Percentiles rank a stretch among this genome's conserved stretches.
phyloP scores from a whole-genome alignment of 1,284 basidiomycete genomes.

The Cryptococcus maquisensis region DNA sequence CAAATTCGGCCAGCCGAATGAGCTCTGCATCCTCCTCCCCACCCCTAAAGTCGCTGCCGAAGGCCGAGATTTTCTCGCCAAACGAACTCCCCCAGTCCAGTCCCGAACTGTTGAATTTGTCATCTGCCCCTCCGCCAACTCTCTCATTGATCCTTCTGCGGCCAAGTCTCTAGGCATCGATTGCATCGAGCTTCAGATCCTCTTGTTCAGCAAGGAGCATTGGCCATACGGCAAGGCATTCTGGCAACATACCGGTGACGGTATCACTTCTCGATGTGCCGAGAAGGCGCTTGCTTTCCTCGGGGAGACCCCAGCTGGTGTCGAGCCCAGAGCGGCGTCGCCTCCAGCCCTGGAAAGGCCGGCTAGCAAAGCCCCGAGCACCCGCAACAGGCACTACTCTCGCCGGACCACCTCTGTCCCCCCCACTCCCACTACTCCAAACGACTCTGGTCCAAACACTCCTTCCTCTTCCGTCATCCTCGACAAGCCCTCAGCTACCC shows the following conservation, averaged over 20 bases:
- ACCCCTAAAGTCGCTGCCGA: slow-evolving; percentile 66
- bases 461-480: slow-evolving; percentile 8
- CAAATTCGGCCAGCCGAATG: slow-evolving; percentile 67
- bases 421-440: slow-evolving; percentile 8
- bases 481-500: slow-evolving; percentile 13
- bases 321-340: slow-evolving; percentile 6
- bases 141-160: slow-evolving; percentile 27
- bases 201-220: slow-evolving; percentile 66
- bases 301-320: slow-evolving; percentile 41
- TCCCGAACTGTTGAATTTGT: slow-evolving; percentile 70
- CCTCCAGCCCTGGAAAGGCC: slow-evolving; percentile 13
- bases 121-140: slow-evolving; percentile 58
- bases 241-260: slow-evolving; percentile 93
- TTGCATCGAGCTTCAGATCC: slow-evolving; percentile 67
- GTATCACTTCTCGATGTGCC: slow-evolving; percentile 82
- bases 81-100: slow-evolving; percentile 51
- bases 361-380: slow-evolving; percentile 35
- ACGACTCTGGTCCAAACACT: slow-evolving; percentile 14
- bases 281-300: slow-evolving; percentile 63
- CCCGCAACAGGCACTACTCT: slow-evolving; percentile 41
- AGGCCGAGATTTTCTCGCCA: slow-evolving; percentile 70
- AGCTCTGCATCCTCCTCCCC: slow-evolving; percentile 73
- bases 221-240: slow-evolving; percentile 78
- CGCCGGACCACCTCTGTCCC: slow-evolving; percentile 8
- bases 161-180: slow-evolving; percentile 38